Evolutionary conservation across 202 grass and related monocot species (phyloP), one percentile per base, ranked within the genome.

Genomic region (Alloteropsis angusta): DNA sequence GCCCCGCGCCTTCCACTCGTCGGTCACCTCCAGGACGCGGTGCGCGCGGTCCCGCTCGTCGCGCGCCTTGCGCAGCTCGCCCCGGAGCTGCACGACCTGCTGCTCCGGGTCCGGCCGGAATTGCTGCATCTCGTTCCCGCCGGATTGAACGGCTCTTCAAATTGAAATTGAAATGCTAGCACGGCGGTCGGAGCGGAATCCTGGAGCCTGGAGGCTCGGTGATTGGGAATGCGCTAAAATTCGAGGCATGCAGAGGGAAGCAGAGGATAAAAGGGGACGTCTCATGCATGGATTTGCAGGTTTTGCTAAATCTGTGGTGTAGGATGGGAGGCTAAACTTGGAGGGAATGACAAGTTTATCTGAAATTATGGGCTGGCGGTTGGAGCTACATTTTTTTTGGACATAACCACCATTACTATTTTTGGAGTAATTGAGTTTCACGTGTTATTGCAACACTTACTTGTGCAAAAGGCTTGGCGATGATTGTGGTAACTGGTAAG

Each of bases 61-160:
- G 49, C 75, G 88, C 66, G 65, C 84, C 80, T 88, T 86, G 37
- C 78, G 88, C 23, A 98, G 72, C 72, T 95, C 89, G 69, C 91
- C 85, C 10, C 83, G 85, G 71, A 98, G 87, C 37, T 93, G 66
- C 34, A 78, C 50, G 65, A 94, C 47, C 82, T 90, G 89, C n/a
- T 75, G 85, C 9, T 96, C 89, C 90, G 86, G 84, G 55, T 82
- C 77, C 87, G 57, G 32, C 18, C 42, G 48, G 77, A 39, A 11
- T 6, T 77, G 47, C 65, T 88, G 87, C 87, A 88, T 88, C 49
- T 28, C 32, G 3, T 10, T 38, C 17, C 9, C 17, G 1, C 55
- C 21, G 4, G 59, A 46, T 48, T 14, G 42, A 16, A 18, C 34
- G 18, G 41, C 16, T 14, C 10, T 8, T 58, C 35, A 30, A 30